Evolutionary conservation across 345 rosid species (phyloP), one percentile per base, ranked within the genome.

Genomic region (Mangifera indica): DNA sequence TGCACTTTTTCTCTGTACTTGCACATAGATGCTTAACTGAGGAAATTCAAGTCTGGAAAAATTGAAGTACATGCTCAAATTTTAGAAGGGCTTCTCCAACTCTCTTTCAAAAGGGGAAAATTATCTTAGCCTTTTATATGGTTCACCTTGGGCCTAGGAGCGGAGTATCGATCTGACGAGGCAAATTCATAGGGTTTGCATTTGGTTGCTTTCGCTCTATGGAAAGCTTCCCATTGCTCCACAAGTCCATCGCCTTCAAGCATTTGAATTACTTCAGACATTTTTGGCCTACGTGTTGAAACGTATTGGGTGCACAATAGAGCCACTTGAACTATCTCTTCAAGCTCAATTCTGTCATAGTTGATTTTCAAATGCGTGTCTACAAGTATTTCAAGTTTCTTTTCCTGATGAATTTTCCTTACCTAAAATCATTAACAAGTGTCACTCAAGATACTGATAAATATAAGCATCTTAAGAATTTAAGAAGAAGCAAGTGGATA

Each of bases 171-270:
- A 59, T 94, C 98, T 1, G 98, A 94, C 0, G 93, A 92, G 37
- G 97, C 90, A 75, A 92, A 84, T 37, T 94, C 97, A 25, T 90
- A 89, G 32, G 86, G 82, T 81, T 80, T 84, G 74, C 85, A 70
- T 67, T 88, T 89, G 45, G 76, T 74, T 70, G 87, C 76, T 57
- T 94, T 98, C 42, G 80, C 85, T 78, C 79, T 87, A 62, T 92
- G 98, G 63, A 98, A 88, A 76, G 95, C 98, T 85, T 94, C 98
- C 98, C 98, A 94, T 83, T 84, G 91, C 74, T 94, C 98, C 6
- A 92, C 98, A 1, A 94, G 87, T 0, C 98, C 98, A 61, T 94
- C 98, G 20, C 98, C 98, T 87, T 94, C 98, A 0, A 94, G 97
- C 98, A 94, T 94, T 71, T 97, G 81, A 46, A 94, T 95, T 58